These are phyloP conservation scores for Yamadazyma oceani DNA, from an alignment of 1,139 yeast genomes.

Conservation along the genomic window DNA sequence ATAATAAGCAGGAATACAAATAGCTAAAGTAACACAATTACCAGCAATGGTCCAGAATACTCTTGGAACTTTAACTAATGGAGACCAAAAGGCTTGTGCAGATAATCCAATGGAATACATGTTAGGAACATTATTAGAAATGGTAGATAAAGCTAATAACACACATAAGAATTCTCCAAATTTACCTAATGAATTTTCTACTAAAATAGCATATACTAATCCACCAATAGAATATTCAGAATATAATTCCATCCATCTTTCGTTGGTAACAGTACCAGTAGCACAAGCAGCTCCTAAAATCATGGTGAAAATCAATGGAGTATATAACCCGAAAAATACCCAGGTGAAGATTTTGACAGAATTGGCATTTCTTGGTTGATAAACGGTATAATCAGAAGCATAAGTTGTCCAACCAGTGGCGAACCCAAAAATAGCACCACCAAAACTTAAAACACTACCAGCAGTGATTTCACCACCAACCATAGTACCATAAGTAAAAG, in stretches of 20 bases:
- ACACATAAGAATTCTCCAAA: conserved; percentile 92
- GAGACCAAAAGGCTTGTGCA: conserved; percentile 81
- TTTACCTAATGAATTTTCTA: conserved; percentile 76
- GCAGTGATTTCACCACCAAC: conserved; percentile 62
- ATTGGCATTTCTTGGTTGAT: conserved; percentile 66
- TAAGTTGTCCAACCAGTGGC: conserved; percentile 96
- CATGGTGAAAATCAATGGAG: conserved; percentile 73
- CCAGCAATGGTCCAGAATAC: conserved; percentile 77
- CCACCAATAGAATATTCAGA: conserved; percentile 71
- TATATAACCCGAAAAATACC: conserved; percentile 59
- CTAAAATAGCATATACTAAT: conserved; percentile 72
- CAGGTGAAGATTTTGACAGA: conserved; percentile 60
- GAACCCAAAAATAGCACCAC: conserved; percentile 83
- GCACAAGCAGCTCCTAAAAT: conserved; percentile 87
- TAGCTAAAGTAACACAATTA: conserved; percentile 74
- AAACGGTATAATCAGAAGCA: conserved; percentile 90
- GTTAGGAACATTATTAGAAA: conserved; percentile 89
- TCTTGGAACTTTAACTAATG: conserved; percentile 73
- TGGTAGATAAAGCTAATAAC: conserved; percentile 74
- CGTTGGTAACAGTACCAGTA: conserved; percentile 53
- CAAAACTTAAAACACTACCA: conserved; percentile 78
- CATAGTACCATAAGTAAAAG: conserved; percentile 52
- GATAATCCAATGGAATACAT: conserved; percentile 86
- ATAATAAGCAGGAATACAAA: conserved; percentile 86
- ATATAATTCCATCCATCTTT: conserved; percentile 54